phyloP scores from a whole-genome alignment of 2,329 filamentous ascomycete species.

The Aspergillus hiratsukae region DNA sequence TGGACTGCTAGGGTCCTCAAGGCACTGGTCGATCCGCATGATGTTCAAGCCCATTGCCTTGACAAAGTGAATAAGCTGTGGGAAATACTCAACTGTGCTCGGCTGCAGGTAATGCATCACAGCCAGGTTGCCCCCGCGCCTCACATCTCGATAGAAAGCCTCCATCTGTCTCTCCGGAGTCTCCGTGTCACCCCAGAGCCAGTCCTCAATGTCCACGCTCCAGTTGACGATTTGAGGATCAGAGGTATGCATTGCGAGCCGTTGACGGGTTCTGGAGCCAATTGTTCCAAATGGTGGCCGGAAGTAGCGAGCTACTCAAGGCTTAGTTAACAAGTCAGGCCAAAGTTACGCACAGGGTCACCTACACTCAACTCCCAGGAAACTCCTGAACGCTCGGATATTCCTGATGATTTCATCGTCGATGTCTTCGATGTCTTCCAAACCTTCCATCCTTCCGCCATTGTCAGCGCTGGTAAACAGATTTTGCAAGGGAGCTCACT shows the following conservation, averaged over 20 bases:
- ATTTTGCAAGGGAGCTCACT: conserved; percentile 29
- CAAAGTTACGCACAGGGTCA: background rate
- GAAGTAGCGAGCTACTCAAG: conserved; percentile 52
- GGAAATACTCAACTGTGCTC: conserved; percentile 59
- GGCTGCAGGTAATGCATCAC: conserved; percentile 67
- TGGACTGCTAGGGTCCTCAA: conserved; percentile 51
- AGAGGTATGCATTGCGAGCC: conserved; percentile 50
- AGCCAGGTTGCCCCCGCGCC: conserved; percentile 59
- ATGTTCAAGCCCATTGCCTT: conserved; percentile 60
- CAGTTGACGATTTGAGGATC: conserved; percentile 61
- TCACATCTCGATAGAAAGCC: conserved; percentile 60
- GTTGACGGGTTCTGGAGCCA: conserved; percentile 62
- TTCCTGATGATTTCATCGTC: conserved; percentile 35
- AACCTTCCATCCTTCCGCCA: conserved; percentile 33
- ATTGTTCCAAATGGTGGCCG: conserved; percentile 66
- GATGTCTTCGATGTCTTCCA: conserved; percentile 28
- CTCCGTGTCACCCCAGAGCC: conserved; percentile 58
- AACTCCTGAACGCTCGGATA: conserved; percentile 26
- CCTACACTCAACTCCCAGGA: conserved; percentile 33
- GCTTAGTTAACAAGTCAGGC: background rate
- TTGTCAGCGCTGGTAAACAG: background rate
- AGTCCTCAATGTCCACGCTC: conserved; percentile 68
- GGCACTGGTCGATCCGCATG: conserved; percentile 64
- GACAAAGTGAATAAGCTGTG: conserved; percentile 61
- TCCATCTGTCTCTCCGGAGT: conserved; percentile 65